Evolutionary conservation across 2,329 filamentous ascomycete genomes (phyloP), one percentile per base, ranked within the genome.

Genomic region (Diaporthe nobilis): DNA sequence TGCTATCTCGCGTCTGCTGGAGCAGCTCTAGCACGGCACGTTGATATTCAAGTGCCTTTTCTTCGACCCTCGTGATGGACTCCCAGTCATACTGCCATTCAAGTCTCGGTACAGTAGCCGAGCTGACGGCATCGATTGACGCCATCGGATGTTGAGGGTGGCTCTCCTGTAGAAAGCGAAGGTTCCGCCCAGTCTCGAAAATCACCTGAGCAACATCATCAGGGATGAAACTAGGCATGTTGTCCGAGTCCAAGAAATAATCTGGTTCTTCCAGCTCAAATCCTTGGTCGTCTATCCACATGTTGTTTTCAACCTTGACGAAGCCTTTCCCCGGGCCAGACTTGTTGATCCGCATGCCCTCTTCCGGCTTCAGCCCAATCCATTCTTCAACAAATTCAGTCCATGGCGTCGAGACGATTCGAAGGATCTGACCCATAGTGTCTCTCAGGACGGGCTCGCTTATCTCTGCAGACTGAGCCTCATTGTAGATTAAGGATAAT

Each of bases 171-270:
- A 98, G 87, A 72, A 97, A 92, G 10, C 94, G 90, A 65, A 98
- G 84, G 81, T 94, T 96, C 79, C 90, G 91, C 5, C 94, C 95
- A 4, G 92, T 94, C 81, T 97, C 94, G 78, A 96, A 96, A n/a
- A 97, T 91, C 7, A 88, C 86, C 70, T 90, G 88, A 4, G 91
- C 92, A 78, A 96, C 90, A 75, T 97, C 94, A 7, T 86, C 82
- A 0, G 92, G 89, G 60, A 97, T 87, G 78, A 97, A 97, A 2
- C 88, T 86, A 0, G 94, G 94, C 84, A 97, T 91, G 77, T 90
- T 90, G 39, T 89, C 86, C 31, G 87, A 86, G 76, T 93, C 91
- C 44, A 96, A 88, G 8, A 90, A 84, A 78, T 91, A 94, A 77
- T 94, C 91, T 1, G 88, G 81, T 31, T 91, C 89, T 53, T 89